These are phyloP conservation scores for Epichloe glyceriae DNA, from an alignment of 2,329 filamentous ascomycete genomes.

Conservation along the genomic window DNA sequence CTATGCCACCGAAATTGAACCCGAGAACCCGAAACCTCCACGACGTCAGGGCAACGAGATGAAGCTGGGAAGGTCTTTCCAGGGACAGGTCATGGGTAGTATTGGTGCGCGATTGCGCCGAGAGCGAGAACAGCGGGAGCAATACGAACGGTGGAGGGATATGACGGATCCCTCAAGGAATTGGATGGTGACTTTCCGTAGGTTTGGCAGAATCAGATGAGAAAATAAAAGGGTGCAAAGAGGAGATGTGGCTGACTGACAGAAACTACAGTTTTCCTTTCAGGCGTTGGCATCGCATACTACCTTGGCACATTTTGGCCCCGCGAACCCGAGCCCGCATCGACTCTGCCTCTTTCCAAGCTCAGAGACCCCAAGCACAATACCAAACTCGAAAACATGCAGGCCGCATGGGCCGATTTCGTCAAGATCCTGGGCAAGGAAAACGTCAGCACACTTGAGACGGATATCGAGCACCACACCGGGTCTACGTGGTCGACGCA, in stretches of 20 bases:
- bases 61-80: conserved; percentile 32
- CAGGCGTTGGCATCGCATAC: conserved; percentile 39
- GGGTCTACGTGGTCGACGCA: conserved; percentile 53
- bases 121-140: conserved; percentile 41
- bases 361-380: conserved; percentile 42
- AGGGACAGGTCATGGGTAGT: conserved; percentile 47
- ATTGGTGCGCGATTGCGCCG: conserved; percentile 39
- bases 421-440: conserved; percentile 49
- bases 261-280: conserved; percentile 33
- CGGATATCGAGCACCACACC: conserved; percentile 43
- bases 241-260: conserved; percentile 3
- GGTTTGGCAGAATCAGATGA: conserved; percentile 9
- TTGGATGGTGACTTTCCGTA: conserved; percentile 43
- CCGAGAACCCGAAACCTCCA: conserved; percentile 18
- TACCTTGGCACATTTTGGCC: conserved; percentile 45
- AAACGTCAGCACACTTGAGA: conserved; percentile 46
- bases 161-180: conserved; percentile 30
- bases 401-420: conserved; percentile 60
- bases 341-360: conserved; percentile 45
- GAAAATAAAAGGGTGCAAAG: background rate
- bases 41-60: conserved; percentile 23
- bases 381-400: conserved; percentile 47
- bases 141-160: conserved; percentile 31
- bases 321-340: conserved; percentile 35
- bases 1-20: conserved; percentile 24